Evolutionary conservation across 768 basidiomycete genomes (phyloP).

Genomic region (Brasilioporus rufonigricans): DNA sequence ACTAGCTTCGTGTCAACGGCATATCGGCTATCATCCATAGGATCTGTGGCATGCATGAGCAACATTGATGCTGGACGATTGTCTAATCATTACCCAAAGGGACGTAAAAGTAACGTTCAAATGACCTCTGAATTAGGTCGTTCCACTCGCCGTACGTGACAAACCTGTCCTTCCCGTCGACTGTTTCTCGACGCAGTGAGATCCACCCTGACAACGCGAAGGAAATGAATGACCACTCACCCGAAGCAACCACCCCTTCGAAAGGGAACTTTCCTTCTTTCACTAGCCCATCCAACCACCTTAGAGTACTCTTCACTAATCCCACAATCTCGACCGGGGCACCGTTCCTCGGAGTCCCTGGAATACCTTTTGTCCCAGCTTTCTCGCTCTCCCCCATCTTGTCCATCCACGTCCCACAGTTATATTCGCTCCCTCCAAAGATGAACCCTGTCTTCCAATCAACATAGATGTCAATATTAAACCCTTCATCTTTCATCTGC

Average conservation of each 20-base stretch:
- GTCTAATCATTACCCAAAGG: slow-evolving; percentile 54
- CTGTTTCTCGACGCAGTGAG: slow-evolving; percentile 37
- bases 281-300: slow-evolving; percentile 80
- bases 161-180: slow-evolving; percentile 61
- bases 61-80: neutral
- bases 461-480: slow-evolving; percentile 90
- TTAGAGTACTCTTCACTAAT: slow-evolving; percentile 85
- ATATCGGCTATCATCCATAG: slow-evolving; percentile 67
- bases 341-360: slow-evolving; percentile 96
- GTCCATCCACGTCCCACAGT: slow-evolving; percentile 98
- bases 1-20: slow-evolving; percentile 66
- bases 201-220: neutral
- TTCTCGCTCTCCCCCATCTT: slow-evolving; percentile 95
- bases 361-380: slow-evolving; percentile 91
- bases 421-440: slow-evolving; percentile 78
- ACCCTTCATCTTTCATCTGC: slow-evolving; percentile 93
- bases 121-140: slow-evolving; percentile 77
- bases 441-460: slow-evolving; percentile 95
- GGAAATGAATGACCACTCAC: slow-evolving; percentile 45
- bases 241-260: slow-evolving; percentile 77
- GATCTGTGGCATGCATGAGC: slow-evolving; percentile 45
- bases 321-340: slow-evolving; percentile 96
- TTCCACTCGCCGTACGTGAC: slow-evolving; percentile 93
- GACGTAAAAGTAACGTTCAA: slow-evolving; percentile 90
- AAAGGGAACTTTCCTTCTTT: slow-evolving; percentile 75